Conservation (phyloP, 306 rosid genomes). For the Trifolium fragiferum region DNA sequence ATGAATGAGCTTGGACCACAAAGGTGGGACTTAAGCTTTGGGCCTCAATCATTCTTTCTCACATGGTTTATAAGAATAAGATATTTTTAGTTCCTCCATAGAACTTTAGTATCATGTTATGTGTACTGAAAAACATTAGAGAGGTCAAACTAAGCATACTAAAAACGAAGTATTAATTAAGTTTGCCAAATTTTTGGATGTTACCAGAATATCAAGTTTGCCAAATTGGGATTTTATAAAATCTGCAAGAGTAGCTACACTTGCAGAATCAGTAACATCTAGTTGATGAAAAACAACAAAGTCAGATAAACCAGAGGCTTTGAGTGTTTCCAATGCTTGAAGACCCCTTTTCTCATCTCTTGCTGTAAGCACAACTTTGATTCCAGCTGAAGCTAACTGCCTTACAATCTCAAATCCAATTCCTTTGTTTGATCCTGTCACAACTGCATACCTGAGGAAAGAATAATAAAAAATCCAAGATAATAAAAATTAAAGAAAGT, state of each 20-base stretch:
- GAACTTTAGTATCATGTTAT: too few species aligned
- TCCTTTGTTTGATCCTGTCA: constrained; percentile 50
- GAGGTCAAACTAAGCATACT: too few species aligned
- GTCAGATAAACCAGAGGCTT: constrained; percentile 28
- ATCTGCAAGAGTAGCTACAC: constrained; percentile 45
- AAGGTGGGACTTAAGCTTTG: too few species aligned
- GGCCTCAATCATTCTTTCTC: too few species aligned
- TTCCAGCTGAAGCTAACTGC: constrained; percentile 45
- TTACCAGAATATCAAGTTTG: constrained; percentile 57
- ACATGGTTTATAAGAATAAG: too few species aligned
- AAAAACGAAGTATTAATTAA: too few species aligned
- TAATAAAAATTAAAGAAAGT: too few species aligned
- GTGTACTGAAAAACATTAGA: too few species aligned
- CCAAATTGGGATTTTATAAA: constrained; percentile 47
- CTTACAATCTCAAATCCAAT: constrained; percentile 46
- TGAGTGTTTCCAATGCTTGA: constrained; percentile 40
- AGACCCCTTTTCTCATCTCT: constrained; percentile 54
- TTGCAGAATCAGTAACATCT: constrained; percentile 50
- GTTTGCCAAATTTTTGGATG: too few species aligned
- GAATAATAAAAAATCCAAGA: too few species aligned
- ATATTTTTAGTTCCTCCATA: too few species aligned
- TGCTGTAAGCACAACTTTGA: constrained; percentile 51
- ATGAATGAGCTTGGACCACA: too few species aligned
- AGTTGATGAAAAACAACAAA: constrained; percentile 46
- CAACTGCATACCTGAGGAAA: constrained; percentile 46